These are phyloP conservation scores for Paecilomyces variotii DNA, from an alignment of 2,329 filamentous ascomycete species.

Conservation along the genomic window DNA sequence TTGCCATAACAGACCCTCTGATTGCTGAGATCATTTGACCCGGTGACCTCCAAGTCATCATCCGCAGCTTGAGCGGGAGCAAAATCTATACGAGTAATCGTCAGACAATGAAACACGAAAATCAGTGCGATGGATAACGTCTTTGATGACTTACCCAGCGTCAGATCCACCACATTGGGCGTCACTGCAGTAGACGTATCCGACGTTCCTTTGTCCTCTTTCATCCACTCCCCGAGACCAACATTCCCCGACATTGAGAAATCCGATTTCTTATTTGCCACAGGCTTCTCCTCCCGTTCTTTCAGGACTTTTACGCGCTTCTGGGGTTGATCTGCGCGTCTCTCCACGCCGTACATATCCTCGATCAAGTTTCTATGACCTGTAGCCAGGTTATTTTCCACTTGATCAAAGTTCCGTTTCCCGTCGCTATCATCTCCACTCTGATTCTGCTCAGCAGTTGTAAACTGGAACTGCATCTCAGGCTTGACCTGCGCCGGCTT, in stretches of 20 bases:
- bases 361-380: conserved; percentile 51
- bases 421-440: conserved; percentile 18
- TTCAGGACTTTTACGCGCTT: conserved; percentile 57
- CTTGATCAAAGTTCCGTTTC: conserved; percentile 22
- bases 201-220: conserved; percentile 45
- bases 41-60: conserved; percentile 33
- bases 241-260: conserved; percentile 46
- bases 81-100: conserved; percentile 4
- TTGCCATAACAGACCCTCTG: conserved; percentile 77
- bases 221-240: conserved; percentile 58
- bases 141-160: conserved; percentile 21
- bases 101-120: conserved; percentile 5
- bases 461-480: conserved; percentile 22
- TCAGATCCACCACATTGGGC: conserved; percentile 39
- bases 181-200: conserved; percentile 43
- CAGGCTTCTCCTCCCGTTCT: conserved; percentile 37
- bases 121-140: background rate
- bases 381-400: conserved; percentile 17
- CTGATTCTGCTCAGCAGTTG: conserved; percentile 13
- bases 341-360: conserved; percentile 64
- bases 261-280: conserved; percentile 34
- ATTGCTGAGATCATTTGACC: conserved; percentile 52
- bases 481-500: conserved; percentile 6
- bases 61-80: conserved; percentile 19
- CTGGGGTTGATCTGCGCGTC: conserved; percentile 52